Conservation (phyloP, 2,329 filamentous ascomycete genomes). For the Beauveria medogensis region DNA sequence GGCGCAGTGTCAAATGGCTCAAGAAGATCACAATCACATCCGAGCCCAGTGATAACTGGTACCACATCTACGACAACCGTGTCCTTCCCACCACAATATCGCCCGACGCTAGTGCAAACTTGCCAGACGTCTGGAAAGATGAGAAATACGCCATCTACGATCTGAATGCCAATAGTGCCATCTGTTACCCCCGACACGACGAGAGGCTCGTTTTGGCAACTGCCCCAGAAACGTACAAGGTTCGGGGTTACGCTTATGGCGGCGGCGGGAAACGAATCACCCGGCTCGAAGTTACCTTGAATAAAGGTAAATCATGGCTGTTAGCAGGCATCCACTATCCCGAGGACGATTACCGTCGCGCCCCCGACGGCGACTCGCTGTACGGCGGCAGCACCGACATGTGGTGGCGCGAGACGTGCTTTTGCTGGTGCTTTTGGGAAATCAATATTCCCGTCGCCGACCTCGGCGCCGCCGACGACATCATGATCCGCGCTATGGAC, state of each 20-base stretch:
- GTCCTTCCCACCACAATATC: constrained; percentile 81
- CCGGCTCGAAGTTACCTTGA: constrained; percentile 72
- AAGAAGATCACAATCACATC: constrained; percentile 72
- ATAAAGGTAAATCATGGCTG: constrained; percentile 73
- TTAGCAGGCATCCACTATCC: constrained; percentile 72
- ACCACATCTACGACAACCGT: constrained; percentile 89
- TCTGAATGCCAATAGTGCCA: constrained; percentile 77
- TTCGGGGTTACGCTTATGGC: constrained; percentile 78
- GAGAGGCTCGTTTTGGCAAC: constrained; percentile 51
- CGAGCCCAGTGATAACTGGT: constrained; percentile 83
- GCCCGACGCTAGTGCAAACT: constrained; percentile 68
- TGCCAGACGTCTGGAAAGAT: constrained; percentile 75
- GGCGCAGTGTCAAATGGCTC: constrained; percentile 88
- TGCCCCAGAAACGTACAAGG: constrained; percentile 45
- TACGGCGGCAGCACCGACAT: constrained; percentile 75
- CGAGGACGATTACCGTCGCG: constrained; percentile 71
- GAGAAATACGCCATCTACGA: constrained; percentile 92
- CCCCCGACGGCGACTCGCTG: constrained; percentile 50
- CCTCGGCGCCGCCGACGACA: constrained; percentile 56
- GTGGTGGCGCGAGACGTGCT: constrained; percentile 70
- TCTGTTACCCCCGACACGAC: constrained; percentile 70
- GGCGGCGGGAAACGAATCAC: constrained; percentile 81
- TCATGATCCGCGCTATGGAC: constrained; percentile 83
- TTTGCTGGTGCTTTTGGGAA: constrained; percentile 93
- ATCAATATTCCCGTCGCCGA: constrained; percentile 57